Evolutionary conservation across 2,329 filamentous ascomycete species (phyloP).

Genomic region (Claviceps spartinae): DNA sequence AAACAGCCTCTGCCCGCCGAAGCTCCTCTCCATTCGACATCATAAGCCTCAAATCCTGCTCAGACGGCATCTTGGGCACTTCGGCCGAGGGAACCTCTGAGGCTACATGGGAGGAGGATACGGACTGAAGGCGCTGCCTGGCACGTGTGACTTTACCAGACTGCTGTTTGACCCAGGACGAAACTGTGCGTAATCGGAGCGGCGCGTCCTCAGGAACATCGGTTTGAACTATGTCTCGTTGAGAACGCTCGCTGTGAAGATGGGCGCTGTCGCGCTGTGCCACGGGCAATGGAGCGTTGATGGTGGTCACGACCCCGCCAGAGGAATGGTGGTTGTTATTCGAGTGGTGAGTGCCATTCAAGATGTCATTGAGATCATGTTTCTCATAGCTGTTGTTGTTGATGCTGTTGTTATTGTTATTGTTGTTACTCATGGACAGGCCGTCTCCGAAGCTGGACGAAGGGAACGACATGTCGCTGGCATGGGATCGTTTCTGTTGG

Average conservation of each 20-base stretch:
- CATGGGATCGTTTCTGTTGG: conserved; percentile 19
- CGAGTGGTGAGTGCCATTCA: conserved; percentile 14
- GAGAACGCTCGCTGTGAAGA: background rate
- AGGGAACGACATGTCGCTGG: conserved; percentile 43
- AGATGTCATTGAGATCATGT: background rate
- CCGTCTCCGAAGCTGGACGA: conserved; percentile 53
- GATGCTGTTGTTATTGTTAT: background rate
- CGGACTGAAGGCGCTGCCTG: conserved; percentile 19
- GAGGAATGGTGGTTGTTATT: background rate
- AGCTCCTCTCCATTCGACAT: conserved; percentile 36
- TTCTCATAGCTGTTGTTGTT: background rate
- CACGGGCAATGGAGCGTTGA: conserved; percentile 6
- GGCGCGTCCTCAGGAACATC: conserved; percentile 39
- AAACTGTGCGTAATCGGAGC: conserved; percentile 42
- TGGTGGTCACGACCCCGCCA: conserved; percentile 7
- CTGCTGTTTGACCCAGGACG: conserved; percentile 54
- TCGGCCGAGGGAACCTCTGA: conserved; percentile 20
- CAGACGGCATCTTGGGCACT: conserved; percentile 27
- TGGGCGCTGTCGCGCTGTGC: conserved; percentile 6
- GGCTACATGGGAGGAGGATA: background rate
- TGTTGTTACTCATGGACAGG: conserved; percentile 33
- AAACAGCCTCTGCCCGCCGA: conserved; percentile 21
- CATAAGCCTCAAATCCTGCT: conserved; percentile 36
- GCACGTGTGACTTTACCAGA: conserved; percentile 37
- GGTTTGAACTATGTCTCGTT: conserved; percentile 39